Evolutionary conservation across 371 early-diverging fungal species (phyloP), one percentile per base, ranked within the genome.

Genomic region (Mortierella sp.): DNA sequence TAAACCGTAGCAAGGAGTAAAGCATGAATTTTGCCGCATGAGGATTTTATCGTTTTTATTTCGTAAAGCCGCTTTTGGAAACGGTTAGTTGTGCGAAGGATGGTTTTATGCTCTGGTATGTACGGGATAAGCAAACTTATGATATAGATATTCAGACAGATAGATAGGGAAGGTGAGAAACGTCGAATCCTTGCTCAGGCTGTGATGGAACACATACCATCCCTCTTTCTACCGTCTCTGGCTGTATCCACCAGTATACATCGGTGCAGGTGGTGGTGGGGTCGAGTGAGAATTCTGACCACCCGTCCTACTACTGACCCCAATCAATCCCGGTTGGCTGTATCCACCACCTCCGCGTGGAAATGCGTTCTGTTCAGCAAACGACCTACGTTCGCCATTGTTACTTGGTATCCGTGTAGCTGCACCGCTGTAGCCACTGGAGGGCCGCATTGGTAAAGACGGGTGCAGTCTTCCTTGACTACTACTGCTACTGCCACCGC

Each of bases 241-340:
- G 4, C 42, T 23, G 24, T 73, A 73, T 1, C 68, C 73, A 9
- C 73, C 73, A 8, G 58, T 66, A 32, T 73, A 73, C 73, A 73
- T 59, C 6, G 73, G 73, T 9, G 62, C 55, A 42, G 70, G 62
- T 14, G 54, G 30, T 44, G 32, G 23, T 12, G 62, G 34, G 19
- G 48, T 23, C 15, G 26, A 27, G 2, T 14, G n/a, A 11, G 1
- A 19, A 26, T 12, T 41, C n/a, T 50, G 28, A 19, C 51, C 34
- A 21, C 24, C 39, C 12, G 34, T 53, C 24, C 21, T 31, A 14
- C 53, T 27, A 24, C 31, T 34, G 0, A 47, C 53, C 3, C 67
- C 67, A 27, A 54, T 59, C 41, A 58, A 17, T 11, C 23, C 58
- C 37, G 41, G 27, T 49, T 11, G 26, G n/a, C 39, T 28, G n/a